These are phyloP conservation scores for Fusarium sp. DNA, from an alignment of 2,329 filamentous ascomycete genomes.

Conservation along the genomic window DNA sequence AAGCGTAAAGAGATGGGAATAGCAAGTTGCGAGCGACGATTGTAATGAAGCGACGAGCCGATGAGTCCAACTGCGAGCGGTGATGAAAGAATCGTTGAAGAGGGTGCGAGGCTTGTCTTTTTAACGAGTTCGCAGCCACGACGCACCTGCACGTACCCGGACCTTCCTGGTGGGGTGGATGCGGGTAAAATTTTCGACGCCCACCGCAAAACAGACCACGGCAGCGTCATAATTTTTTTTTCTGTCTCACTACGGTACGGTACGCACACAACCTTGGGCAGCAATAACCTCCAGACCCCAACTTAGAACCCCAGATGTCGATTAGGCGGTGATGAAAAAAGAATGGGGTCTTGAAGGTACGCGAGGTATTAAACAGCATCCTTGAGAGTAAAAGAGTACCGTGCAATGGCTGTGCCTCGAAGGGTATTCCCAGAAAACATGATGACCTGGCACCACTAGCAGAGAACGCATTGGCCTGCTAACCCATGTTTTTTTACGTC, in stretches of 20 bases:
- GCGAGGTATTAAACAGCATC: slow-evolving; percentile 1
- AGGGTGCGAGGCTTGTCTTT: slow-evolving; percentile 37
- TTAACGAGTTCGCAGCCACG: slow-evolving; percentile 27
- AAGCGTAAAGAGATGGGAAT: slow-evolving; percentile 13
- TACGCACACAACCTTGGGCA: slow-evolving; percentile 29
- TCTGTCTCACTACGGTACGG: not conserved
- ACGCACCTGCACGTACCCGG: slow-evolving; percentile 19
- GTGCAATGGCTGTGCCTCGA: not conserved
- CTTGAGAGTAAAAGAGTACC: not conserved
- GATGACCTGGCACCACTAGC: slow-evolving; percentile 20
- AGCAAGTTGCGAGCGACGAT: slow-evolving; percentile 14
- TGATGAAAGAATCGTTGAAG: slow-evolving; percentile 22
- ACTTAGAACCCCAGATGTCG: slow-evolving; percentile 5
- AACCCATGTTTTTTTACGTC: slow-evolving; percentile 14
- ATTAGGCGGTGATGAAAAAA: slow-evolving; percentile 28
- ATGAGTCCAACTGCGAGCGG: slow-evolving; percentile 12
- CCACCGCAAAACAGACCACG: slow-evolving; percentile 39
- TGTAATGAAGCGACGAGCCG: slow-evolving; percentile 30
- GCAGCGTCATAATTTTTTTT: slow-evolving; percentile 15
- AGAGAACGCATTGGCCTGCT: slow-evolving; percentile 9
- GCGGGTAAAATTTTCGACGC: slow-evolving; percentile 43
- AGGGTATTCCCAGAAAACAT: not conserved
- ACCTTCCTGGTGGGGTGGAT: slow-evolving; percentile 24
- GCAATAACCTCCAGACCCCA: slow-evolving; percentile 23
- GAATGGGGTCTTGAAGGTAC: not conserved